Conservation (phyloP, 129 eudicot species). For the Daucus carota region DNA sequence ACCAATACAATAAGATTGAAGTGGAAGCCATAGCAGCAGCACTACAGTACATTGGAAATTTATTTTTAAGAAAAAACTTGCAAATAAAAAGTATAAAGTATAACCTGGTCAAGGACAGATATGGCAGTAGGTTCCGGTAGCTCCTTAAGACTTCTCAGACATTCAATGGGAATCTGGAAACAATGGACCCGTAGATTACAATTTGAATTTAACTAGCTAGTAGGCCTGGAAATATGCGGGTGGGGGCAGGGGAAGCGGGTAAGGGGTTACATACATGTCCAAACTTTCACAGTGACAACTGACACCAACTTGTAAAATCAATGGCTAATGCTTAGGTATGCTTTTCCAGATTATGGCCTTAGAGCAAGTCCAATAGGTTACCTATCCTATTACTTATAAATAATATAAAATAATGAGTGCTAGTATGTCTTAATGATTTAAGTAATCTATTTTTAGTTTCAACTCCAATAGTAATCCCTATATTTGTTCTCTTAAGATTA, state of each 20-base stretch:
- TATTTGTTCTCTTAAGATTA: too few relatives aligned
- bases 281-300: neutral
- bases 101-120: conserved; percentile 86
- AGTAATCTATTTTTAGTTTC: too few relatives aligned
- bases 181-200: conserved; percentile 6
- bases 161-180: conserved; percentile 57
- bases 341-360: neutral
- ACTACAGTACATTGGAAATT: neutral
- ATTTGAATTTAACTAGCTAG: neutral
- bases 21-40: neutral
- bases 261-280: neutral
- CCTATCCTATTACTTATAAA: too few relatives aligned
- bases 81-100: neutral
- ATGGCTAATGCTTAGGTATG: neutral
- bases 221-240: neutral
- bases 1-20: conserved; percentile 10
- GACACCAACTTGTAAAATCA: neutral
- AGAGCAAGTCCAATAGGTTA: too few relatives aligned
- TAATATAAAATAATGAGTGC: too few relatives aligned
- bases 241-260: neutral
- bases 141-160: conserved; percentile 50
- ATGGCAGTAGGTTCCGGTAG: conserved; percentile 72
- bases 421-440: too few relatives aligned
- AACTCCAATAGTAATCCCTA: too few relatives aligned
- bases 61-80: neutral